A percentile compares a stretch with the other conserved stretches of the same genome.
These are phyloP conservation scores for Capsicum pubescens DNA, from an alignment of 257 asterid genomes.

Conservation along the genomic window DNA sequence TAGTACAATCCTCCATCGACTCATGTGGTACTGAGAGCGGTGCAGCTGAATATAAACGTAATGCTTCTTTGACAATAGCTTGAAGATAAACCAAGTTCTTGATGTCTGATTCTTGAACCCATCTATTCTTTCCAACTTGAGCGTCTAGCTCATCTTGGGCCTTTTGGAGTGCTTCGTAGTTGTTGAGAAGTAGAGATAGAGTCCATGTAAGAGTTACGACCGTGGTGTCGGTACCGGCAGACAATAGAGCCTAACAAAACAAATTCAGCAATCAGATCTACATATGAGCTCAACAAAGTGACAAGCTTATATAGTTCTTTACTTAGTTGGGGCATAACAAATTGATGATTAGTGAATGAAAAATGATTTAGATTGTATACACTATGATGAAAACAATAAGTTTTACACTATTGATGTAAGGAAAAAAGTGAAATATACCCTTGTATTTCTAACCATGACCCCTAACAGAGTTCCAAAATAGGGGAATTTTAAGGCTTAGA, in stretches of 20 bases:
- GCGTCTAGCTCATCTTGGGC: constrained; percentile 53
- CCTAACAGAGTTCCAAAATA: too few relatives aligned
- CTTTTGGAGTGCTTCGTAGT: constrained; percentile 37
- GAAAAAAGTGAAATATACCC: not conserved
- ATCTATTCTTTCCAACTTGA: constrained; percentile 47
- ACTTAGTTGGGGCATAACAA: not conserved
- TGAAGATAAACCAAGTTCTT: constrained; percentile 48
- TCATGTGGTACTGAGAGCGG: constrained; percentile 40
- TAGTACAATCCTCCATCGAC: constrained; percentile 42
- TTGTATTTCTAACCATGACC: not conserved
- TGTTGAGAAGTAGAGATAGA: constrained; percentile 44
- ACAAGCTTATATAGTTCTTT: too few relatives aligned
- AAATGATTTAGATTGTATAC: not conserved
- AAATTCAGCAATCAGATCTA: not conserved
- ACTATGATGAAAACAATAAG: not conserved
- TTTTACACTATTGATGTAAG: not conserved
- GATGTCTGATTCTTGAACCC: constrained; percentile 49
- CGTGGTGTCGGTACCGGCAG: constrained; percentile 50
- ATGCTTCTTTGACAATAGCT: constrained; percentile 58
- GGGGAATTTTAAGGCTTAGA: not conserved
- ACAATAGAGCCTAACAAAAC: constrained; percentile 18
- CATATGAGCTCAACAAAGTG: not conserved
- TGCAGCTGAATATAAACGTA: constrained; percentile 48
- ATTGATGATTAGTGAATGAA: not conserved
- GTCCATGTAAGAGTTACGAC: constrained; percentile 51